phyloP scores from a whole-genome alignment of 768 basidiomycete genomes.

The Royoungia palumana region DNA sequence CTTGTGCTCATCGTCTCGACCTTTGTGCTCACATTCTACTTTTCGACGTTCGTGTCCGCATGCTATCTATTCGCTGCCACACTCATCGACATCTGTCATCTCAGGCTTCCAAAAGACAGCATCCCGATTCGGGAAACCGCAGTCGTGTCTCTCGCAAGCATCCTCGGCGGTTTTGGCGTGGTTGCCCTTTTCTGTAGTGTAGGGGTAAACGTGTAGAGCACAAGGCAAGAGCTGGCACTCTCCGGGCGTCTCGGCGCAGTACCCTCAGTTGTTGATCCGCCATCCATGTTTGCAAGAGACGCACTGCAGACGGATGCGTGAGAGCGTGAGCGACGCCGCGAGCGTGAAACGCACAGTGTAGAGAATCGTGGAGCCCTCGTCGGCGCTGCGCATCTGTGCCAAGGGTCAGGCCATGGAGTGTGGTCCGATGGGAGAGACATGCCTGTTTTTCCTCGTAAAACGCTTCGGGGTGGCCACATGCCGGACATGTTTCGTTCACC shows the following conservation, averaged over 20 bases:
- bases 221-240: conserved; percentile 7
- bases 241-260: conserved; percentile 5
- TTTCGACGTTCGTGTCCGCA: conserved; percentile 63
- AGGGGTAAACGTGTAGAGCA: conserved; percentile 30
- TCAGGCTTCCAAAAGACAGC: conserved; percentile 73
- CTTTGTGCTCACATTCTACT: conserved; percentile 87
- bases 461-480: conserved; percentile 80
- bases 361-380: conserved; percentile 92
- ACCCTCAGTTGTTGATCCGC: conserved; percentile 69
- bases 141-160: conserved; percentile 69
- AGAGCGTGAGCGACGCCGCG: background rate
- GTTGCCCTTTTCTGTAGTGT: conserved; percentile 69
- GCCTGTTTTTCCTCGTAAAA: conserved; percentile 90
- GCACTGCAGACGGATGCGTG: conserved; percentile 47
- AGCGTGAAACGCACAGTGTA: conserved; percentile 67
- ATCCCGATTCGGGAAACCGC: conserved; percentile 64
- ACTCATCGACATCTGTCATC: conserved; percentile 8
- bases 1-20: conserved; percentile 69
- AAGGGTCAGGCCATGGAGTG: background rate
- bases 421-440: conserved; percentile 12
- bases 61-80: background rate
- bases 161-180: conserved; percentile 83
- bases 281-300: conserved; percentile 74
- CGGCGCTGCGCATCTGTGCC: conserved; percentile 76
- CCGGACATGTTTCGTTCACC: conserved; percentile 89